Conservation (phyloP, 495 filamentous ascomycete species). For the Cercophora sp. region DNA sequence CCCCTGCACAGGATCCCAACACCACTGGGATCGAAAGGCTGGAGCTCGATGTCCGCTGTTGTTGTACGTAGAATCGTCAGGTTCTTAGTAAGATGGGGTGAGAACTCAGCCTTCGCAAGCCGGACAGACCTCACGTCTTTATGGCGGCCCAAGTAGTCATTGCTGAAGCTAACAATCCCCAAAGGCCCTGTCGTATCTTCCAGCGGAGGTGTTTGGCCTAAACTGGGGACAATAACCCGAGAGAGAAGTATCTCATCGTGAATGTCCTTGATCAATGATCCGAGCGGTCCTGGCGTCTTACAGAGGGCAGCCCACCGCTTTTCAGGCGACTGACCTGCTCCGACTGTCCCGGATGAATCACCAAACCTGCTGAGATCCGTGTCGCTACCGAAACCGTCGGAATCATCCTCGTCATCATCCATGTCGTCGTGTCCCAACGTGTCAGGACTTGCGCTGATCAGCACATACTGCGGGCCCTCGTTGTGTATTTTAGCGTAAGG, state of each 20-base stretch:
- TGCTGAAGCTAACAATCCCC: not conserved
- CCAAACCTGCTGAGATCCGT: too few relatives aligned
- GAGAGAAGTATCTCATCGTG: conserved; percentile 14
- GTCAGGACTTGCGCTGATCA: not conserved
- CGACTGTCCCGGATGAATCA: too few relatives aligned
- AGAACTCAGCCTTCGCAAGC: conserved; percentile 10
- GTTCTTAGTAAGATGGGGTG: conserved; percentile 12
- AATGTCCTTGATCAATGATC: conserved; percentile 9
- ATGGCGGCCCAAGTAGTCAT: not conserved
- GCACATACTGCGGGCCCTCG: not conserved
- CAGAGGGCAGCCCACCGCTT: conserved; percentile 1
- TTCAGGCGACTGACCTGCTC: too few relatives aligned
- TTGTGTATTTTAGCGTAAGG: conserved; percentile 11
- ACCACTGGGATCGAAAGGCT: conserved; percentile 40
- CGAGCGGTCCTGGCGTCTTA: not conserved
- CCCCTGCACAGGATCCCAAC: conserved; percentile 38
- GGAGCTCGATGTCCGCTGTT: conserved; percentile 54
- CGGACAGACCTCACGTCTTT: not conserved
- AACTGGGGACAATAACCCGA: conserved; percentile 22
- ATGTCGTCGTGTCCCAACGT: conserved; percentile 4
- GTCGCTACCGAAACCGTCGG: too few relatives aligned
- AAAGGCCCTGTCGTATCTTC: not conserved
- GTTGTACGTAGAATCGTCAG: conserved; percentile 54
- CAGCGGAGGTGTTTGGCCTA: conserved; percentile 16
- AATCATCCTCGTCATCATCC: conserved; percentile 21